These are phyloP conservation scores for Pseudoperonospora humuli DNA, from an alignment of 352 stramenopile genomes.

Conservation along the genomic window DNA sequence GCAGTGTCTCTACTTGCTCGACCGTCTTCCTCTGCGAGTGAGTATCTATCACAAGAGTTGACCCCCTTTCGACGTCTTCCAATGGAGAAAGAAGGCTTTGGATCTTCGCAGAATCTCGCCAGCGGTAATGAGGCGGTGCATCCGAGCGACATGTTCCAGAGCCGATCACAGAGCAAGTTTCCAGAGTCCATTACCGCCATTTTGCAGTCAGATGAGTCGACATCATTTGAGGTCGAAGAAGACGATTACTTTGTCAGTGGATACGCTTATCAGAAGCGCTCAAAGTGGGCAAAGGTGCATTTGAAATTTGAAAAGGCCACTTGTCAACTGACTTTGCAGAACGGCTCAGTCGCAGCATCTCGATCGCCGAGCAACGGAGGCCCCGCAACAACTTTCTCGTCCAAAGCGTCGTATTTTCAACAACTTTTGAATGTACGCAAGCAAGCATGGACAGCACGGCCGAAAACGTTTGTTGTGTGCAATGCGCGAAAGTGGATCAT, in stretches of 20 bases:
- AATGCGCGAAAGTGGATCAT: slow-evolving; percentile 72
- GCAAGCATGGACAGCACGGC: slow-evolving; percentile 44
- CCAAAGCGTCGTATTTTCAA: slow-evolving; percentile 35
- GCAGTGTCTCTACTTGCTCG: slow-evolving; percentile 45
- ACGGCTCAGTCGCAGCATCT: slow-evolving; percentile 12
- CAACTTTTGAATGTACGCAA: slow-evolving; percentile 55
- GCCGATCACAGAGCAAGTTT: slow-evolving; percentile 62
- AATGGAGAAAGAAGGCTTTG: slow-evolving; percentile 67
- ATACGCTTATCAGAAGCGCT: slow-evolving; percentile 64
- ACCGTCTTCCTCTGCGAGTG: slow-evolving; percentile 51
- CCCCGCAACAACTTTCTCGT: slow-evolving; percentile 17
- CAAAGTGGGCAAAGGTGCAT: slow-evolving; percentile 66
- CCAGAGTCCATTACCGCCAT: slow-evolving; percentile 68
- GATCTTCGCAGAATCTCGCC: slow-evolving; percentile 52
- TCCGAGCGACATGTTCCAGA: slow-evolving; percentile 64
- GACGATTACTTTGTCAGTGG: slow-evolving; percentile 45
- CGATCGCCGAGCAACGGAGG: slow-evolving; percentile 2
- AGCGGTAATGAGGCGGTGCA: slow-evolving; percentile 46
- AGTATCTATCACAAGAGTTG: slow-evolving; percentile 56
- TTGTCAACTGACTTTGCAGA: slow-evolving; percentile 42
- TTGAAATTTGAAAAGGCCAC: slow-evolving; percentile 65
- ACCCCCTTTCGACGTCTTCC: slow-evolving; percentile 56
- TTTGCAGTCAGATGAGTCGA: slow-evolving; percentile 45
- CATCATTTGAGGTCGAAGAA: slow-evolving; percentile 48
- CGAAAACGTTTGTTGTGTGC: slow-evolving; percentile 62